These are phyloP conservation scores for Oldenlandia corymbosa DNA, from an alignment of 257 asterid species.

Conservation along the genomic window DNA sequence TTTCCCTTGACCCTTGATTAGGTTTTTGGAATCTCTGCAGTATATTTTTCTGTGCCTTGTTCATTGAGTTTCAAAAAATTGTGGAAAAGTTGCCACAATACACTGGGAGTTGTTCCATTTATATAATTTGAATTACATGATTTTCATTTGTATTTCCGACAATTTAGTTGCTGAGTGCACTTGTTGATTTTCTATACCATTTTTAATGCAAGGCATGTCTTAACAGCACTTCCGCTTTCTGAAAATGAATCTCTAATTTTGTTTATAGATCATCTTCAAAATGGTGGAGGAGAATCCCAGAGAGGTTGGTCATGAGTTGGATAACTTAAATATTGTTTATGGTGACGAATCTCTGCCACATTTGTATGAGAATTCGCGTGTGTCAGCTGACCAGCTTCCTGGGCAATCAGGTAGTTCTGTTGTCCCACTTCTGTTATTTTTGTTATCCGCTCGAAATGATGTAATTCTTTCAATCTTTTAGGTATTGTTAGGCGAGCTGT, in stretches of 20 bases:
- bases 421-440: conserved; percentile 2
- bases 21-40: background rate
- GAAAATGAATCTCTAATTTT: background rate
- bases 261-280: conserved; percentile 75
- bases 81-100: too few species aligned
- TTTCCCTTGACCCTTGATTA: conserved; percentile 4
- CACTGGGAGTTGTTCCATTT: background rate
- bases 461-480: conserved; percentile 18
- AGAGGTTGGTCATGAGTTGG: conserved; percentile 95
- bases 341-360: conserved; percentile 97
- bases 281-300: conserved; percentile 99
- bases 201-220: background rate
- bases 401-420: conserved; percentile 64
- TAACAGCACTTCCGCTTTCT: background rate
- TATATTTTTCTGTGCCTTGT: background rate
- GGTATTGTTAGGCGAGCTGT: conserved; percentile 95
- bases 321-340: conserved; percentile 77
- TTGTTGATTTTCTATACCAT: background rate
- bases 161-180: background rate
- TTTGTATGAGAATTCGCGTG: conserved; percentile 84
- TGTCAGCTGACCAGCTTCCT: conserved; percentile 93
- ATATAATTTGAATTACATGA: background rate
- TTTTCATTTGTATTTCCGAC: background rate
- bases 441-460: background rate
- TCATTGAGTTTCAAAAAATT: background rate